Evolutionary conservation across 179 eudicot species (phyloP), one percentile per base, ranked within the genome.

Genomic region (Silene vulgaris): DNA sequence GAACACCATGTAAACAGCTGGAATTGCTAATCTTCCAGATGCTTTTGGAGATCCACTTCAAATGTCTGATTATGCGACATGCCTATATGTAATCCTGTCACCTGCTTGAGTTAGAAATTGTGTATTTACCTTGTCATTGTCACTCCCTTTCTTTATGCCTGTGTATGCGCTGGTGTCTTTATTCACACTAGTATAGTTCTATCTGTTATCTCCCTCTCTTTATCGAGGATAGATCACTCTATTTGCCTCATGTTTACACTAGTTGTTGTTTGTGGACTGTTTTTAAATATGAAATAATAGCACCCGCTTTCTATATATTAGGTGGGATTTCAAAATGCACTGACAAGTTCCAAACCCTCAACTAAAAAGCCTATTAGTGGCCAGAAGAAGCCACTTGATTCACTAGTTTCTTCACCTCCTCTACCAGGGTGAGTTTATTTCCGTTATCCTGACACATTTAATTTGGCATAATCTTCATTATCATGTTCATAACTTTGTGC

Each of bases 351-450:
- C 9, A 92, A 89, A 82, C 76, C 85, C 57, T 78, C 89, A 52
- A 71, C 75, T 20, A 89, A 85, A 75, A 90, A 85, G 82, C 80
- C 93, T 75, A 59, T 82, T 61, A 73, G 64, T 82, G 92, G 88
- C 57, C 97, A 87, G 82, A 93, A 93, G 88, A 90, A 87, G 80
- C 98, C 96, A 23, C 85, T 84, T 73, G 99, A 96, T 57, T 75
- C 89, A 64, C 87, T 74, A 77, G 89, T 84, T 61, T 86, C 97
- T 72, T 88, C 92, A 17, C 88, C 93, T 4, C 91, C 94, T 85
- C 82, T 84, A 65, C 82, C 96, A 73, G 88, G 91, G 99, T 96
- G 75, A 79, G 54, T 32, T 32, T 26, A 20, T 56, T 69, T 64
- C 17, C 9, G 29, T 50, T 17, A 68, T 29, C n/a, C 23, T 19